These are phyloP conservation scores for Raphidocelis subcapitata DNA, from an alignment of 139 green algal genomes.

Conservation along the genomic window DNA sequence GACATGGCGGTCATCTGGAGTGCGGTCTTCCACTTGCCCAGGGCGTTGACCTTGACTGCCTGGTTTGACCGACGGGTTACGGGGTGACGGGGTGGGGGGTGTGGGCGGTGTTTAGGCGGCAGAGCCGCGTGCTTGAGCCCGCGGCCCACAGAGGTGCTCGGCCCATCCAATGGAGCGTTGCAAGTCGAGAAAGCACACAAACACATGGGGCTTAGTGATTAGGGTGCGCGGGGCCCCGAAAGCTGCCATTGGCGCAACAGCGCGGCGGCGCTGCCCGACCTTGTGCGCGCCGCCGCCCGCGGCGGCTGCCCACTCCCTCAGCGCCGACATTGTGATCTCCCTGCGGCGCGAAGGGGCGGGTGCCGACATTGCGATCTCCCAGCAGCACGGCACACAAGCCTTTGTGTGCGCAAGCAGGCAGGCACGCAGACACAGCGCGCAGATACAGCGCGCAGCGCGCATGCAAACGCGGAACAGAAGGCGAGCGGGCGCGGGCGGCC, in stretches of 20 bases:
- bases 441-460: too few relatives aligned
- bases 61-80: constrained; percentile 6
- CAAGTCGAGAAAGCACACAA: too few relatives aligned
- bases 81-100: background rate
- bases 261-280: constrained; percentile 37
- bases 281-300: constrained; percentile 66
- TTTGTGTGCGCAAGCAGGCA: too few relatives aligned
- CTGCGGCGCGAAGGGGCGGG: too few relatives aligned
- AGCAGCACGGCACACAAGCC: too few relatives aligned
- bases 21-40: constrained; percentile 90
- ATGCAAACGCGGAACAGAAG: too few relatives aligned
- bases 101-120: background rate
- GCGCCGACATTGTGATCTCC: constrained; percentile 90
- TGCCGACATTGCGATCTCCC: too few relatives aligned
- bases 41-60: constrained; percentile 81
- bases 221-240: background rate
- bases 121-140: too few relatives aligned
- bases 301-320: constrained; percentile 92
- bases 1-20: constrained; percentile 71
- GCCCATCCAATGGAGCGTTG: background rate
- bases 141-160: background rate
- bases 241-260: background rate
- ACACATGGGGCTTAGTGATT: too few relatives aligned
- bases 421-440: too few relatives aligned
- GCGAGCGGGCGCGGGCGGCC: too few relatives aligned